phyloP scores from a whole-genome alignment of 352 stramenopile species.

The Pilasporangium apinafurcum region DNA sequence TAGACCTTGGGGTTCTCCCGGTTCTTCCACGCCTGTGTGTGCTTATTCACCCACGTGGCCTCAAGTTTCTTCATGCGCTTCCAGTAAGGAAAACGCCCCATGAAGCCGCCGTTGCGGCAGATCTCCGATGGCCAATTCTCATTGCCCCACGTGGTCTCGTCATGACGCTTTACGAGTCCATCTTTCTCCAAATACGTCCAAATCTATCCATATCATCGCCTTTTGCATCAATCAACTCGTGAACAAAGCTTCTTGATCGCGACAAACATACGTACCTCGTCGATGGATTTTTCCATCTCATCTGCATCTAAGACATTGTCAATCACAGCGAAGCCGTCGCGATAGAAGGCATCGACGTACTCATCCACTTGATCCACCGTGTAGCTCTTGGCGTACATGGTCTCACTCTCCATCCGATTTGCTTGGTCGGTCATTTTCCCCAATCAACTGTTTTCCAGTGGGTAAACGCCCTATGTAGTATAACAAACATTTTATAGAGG shows the following conservation, averaged over 20 bases:
- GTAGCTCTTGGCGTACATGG: slow-evolving; percentile 8
- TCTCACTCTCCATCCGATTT: neutral
- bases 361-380: slow-evolving; percentile 19
- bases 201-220: slow-evolving; percentile 6
- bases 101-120: slow-evolving; percentile 42
- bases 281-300: slow-evolving; percentile 22
- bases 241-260: neutral
- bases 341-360: slow-evolving; percentile 27
- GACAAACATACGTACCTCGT: slow-evolving; percentile 13
- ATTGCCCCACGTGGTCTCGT: slow-evolving; percentile 35
- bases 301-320: slow-evolving; percentile 26
- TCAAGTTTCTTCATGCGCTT: slow-evolving; percentile 54
- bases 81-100: slow-evolving; percentile 40
- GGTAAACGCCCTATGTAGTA: too few relatives aligned
- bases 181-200: slow-evolving; percentile 40
- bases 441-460: slow-evolving; percentile 1
- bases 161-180: slow-evolving; percentile 25
- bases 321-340: slow-evolving; percentile 38
- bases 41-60: slow-evolving; percentile 25
- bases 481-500: neutral
- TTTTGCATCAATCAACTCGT: neutral
- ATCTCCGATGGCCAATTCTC: slow-evolving; percentile 36
- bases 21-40: slow-evolving; percentile 39
- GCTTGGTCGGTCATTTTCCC: slow-evolving; percentile 2
- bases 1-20: slow-evolving; percentile 31